These are phyloP conservation scores for Grigorovia yakushimaensis DNA, from an alignment of 805 yeast genomes.

Conservation along the genomic window DNA sequence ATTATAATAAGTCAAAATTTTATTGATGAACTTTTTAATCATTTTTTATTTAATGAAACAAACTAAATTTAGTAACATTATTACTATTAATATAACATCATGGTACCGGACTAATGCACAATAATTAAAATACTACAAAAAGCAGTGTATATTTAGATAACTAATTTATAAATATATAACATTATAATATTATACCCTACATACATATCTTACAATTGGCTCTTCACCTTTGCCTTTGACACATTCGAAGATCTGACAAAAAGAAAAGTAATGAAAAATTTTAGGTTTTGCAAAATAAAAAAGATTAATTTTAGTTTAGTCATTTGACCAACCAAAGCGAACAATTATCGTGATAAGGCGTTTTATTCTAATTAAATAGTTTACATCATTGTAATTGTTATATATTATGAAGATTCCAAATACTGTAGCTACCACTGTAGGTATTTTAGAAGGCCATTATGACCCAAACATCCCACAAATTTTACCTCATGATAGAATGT, in stretches of 20 bases:
- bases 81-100: not conserved
- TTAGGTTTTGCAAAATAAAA: not conserved
- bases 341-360: not conserved
- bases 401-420: not conserved
- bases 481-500: slow-evolving; percentile 63
- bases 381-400: not conserved
- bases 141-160: not conserved
- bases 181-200: too few species aligned
- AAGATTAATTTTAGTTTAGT: not conserved
- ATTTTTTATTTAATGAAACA: not conserved
- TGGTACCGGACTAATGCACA: not conserved
- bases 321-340: too few species aligned
- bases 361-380: too few species aligned
- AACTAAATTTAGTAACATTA: too few species aligned
- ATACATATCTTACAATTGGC: too few species aligned
- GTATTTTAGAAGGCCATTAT: slow-evolving; percentile 8
- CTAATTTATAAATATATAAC: too few species aligned
- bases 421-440: slow-evolving; percentile 1
- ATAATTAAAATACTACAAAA: too few species aligned
- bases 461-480: slow-evolving; percentile 14
- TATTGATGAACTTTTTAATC: not conserved
- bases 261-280: not conserved
- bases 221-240: not conserved
- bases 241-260: not conserved
- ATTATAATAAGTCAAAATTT: slow-evolving; percentile 27